Conservation (phyloP, 306 rosid genomes). For the Macrotyloma uniflorum region DNA sequence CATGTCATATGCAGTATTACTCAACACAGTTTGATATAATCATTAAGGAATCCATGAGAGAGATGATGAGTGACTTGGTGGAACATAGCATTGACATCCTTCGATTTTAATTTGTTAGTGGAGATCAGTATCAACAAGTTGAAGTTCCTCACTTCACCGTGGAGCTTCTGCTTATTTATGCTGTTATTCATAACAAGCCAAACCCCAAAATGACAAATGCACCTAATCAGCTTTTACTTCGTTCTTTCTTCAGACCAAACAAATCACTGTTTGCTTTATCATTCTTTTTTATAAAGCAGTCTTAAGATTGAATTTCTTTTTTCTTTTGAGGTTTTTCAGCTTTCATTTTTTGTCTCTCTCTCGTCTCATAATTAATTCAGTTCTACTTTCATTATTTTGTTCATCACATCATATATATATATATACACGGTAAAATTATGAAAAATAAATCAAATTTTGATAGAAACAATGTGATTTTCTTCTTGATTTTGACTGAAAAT, state of each 20-base stretch:
- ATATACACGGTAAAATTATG: background rate
- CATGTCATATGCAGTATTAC: background rate
- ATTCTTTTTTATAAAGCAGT: slow-evolving; percentile 9
- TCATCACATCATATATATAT: background rate
- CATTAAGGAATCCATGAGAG: background rate
- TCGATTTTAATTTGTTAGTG: slow-evolving; percentile 37
- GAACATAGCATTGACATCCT: background rate
- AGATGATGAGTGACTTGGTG: background rate
- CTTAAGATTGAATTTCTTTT: slow-evolving; percentile 29
- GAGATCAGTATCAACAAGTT: slow-evolving; percentile 30
- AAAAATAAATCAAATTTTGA: too few species aligned
- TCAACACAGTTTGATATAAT: background rate
- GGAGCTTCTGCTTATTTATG: background rate
- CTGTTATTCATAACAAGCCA: slow-evolving; percentile 32
- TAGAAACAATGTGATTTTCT: background rate
- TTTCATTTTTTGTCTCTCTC: background rate
- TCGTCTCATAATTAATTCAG: background rate
- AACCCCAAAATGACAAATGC: slow-evolving; percentile 32
- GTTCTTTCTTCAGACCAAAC: background rate
- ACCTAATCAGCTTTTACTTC: slow-evolving; percentile 28
- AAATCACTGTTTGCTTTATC: slow-evolving; percentile 13
- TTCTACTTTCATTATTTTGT: background rate
- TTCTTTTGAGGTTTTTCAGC: slow-evolving; percentile 8
- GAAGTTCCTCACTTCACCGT: slow-evolving; percentile 6
- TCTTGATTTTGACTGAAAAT: background rate